Conservation (phyloP, 2,329 filamentous ascomycete species). For the Passalora sequoiae region DNA sequence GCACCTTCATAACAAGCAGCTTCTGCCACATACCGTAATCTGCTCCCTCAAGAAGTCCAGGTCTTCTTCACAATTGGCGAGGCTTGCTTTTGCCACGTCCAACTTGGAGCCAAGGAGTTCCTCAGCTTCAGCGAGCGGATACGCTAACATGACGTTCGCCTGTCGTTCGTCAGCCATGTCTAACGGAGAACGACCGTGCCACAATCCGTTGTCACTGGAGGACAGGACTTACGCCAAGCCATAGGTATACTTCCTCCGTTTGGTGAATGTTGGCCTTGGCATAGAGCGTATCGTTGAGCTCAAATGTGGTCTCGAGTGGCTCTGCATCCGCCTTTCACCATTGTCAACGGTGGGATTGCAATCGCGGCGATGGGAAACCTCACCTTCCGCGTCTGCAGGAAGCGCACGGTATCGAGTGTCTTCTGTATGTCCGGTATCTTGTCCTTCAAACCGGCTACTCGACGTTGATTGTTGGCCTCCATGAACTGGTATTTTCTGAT, state of each 20-base stretch:
- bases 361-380: neutral
- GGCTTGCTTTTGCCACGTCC: constrained; percentile 68
- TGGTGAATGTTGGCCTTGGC: constrained; percentile 77
- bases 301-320: constrained; percentile 85
- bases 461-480: constrained; percentile 86
- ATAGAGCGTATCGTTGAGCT: constrained; percentile 93
- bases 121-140: constrained; percentile 84
- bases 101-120: constrained; percentile 72
- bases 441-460: constrained; percentile 75
- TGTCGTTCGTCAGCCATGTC: constrained; percentile 30
- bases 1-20: too few species aligned
- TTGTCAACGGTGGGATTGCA: neutral
- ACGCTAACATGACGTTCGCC: constrained; percentile 97
- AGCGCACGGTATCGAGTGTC: constrained; percentile 85
- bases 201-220: neutral
- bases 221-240: constrained; percentile 68
- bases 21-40: constrained; percentile 71
- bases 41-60: constrained; percentile 92
- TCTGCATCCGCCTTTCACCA: constrained; percentile 45
- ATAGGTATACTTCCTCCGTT: constrained; percentile 89
- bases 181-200: neutral
- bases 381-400: constrained; percentile 72
- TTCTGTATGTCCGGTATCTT: constrained; percentile 98
- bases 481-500: constrained; percentile 98
- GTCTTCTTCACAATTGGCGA: constrained; percentile 91